Evolutionary conservation across 2,329 filamentous ascomycete species (phyloP), one percentile per base, ranked within the genome.

Genomic region (Ustulina deusta): DNA sequence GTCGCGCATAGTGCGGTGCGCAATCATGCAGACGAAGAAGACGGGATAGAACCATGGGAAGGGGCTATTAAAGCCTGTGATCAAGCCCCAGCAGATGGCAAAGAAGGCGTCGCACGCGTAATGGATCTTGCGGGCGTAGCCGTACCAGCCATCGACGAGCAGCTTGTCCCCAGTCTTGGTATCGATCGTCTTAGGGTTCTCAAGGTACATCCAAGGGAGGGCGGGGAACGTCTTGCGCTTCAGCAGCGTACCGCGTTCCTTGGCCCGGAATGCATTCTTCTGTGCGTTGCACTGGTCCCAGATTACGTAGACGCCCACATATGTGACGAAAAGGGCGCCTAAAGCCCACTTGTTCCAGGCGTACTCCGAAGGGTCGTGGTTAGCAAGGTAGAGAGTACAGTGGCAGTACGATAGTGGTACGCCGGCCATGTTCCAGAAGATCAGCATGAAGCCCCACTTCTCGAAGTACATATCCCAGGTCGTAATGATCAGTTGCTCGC

Each of bases 381-480:
- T 94, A 72, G 93, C 93, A 58, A 97, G 86, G 82, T 92, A 97
- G 75, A 97, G 89, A 56, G 92, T 95, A 86, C 92, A 96, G 84
- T 97, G 94, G 83, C 93, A 97, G 86, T 97, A 97, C 62, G 90
- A 94, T 60, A 97, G 86, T 15, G 94, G 94, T 29, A 97, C 94
- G 73, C 94, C 94, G 54, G 94, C 93, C 78, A 97, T 85, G 81
- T 97, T 97, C 94, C 94, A 97, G 88, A 97, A 97, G 80, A 97
- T 97, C 73, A 97, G 88, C 94, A 97, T 97, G 84, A 97, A 97
- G 60, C 94, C 94, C 89, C 93, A 94, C 83, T 97, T 97, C 85
- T 97, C 94, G 75, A 93, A 95, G 84, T 97, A 97, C 91, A 97
- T 97, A 76, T 97, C 94, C 91, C 94, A 97, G 57, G 93, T 96